Evolutionary conservation across 345 rosid species (phyloP).

Genomic region (Linum trigynum): DNA sequence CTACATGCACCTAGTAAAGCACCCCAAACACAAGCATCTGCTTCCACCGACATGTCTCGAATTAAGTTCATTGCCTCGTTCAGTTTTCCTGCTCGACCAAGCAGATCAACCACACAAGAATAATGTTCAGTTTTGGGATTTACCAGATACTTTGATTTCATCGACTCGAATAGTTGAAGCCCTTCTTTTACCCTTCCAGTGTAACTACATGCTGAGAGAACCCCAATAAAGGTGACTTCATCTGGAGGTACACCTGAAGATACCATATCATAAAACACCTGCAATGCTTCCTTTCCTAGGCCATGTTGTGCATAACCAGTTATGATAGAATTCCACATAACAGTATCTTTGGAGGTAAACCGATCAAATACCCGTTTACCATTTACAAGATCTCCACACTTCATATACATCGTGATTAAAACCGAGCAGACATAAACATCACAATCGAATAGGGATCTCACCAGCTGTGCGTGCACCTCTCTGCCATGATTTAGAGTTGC

Average conservation of each 20-base stretch:
- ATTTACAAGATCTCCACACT: conserved; percentile 62
- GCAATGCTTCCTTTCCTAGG: conserved; percentile 54
- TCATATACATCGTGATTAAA: conserved; percentile 71
- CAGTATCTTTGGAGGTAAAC: conserved; percentile 48
- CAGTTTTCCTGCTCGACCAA: conserved; percentile 62
- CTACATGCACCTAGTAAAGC: conserved; percentile 70
- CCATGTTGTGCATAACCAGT: conserved; percentile 76
- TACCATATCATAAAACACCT: conserved; percentile 51
- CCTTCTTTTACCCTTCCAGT: conserved; percentile 65
- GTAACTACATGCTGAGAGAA: conserved; percentile 74
- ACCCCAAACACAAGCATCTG: conserved; percentile 82
- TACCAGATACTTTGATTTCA: conserved; percentile 46
- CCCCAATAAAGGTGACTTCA: conserved; percentile 64
- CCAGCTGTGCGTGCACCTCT: conserved; percentile 59
- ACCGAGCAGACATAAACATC: conserved; percentile 71
- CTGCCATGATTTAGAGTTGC: conserved; percentile 65
- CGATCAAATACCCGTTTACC: conserved; percentile 55
- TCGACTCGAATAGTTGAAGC: conserved; percentile 46
- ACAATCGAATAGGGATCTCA: conserved; percentile 48
- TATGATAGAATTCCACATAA: conserved; percentile 79
- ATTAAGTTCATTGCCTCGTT: conserved; percentile 59
- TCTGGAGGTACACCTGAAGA: conserved; percentile 45
- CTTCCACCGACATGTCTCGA: conserved; percentile 50
- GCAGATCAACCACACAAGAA: conserved; percentile 80
- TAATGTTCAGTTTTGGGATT: conserved; percentile 52